Evolutionary conservation across 2,329 filamentous ascomycete species (phyloP).

Genomic region (Fusarium circinatum): DNA sequence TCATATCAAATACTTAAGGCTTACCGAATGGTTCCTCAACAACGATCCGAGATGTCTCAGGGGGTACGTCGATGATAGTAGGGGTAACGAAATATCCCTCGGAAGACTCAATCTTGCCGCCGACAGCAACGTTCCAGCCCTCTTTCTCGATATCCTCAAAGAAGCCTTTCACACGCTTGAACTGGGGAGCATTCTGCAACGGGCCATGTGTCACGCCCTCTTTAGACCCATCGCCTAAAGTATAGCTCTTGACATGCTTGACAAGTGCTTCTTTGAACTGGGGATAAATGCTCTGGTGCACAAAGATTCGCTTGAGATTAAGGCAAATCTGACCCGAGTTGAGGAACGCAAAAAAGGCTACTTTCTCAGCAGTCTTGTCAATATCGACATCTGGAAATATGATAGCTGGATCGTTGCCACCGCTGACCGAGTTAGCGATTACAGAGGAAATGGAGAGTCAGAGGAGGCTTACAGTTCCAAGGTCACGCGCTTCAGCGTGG

Average conservation of each 20-base stretch:
- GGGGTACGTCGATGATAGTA: constrained; percentile 68
- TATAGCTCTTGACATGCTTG: constrained; percentile 51
- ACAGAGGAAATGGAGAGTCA: rapidly evolving
- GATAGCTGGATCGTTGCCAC: constrained; percentile 70
- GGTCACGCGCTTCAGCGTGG: constrained; percentile 69
- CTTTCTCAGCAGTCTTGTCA: constrained; percentile 46
- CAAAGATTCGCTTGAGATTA: constrained; percentile 67
- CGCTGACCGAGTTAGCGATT: constrained; percentile 30
- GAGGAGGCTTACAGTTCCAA: constrained; percentile 59
- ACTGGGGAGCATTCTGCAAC: constrained; percentile 73
- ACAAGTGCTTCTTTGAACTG: constrained; percentile 58
- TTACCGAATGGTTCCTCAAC: constrained; percentile 61
- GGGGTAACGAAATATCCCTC: constrained; percentile 67
- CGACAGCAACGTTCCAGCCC: constrained; percentile 55
- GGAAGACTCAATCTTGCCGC: constrained; percentile 30
- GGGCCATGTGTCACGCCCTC: constrained; percentile 60
- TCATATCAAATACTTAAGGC: background rate
- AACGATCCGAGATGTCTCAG: constrained; percentile 65
- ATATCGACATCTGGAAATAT: constrained; percentile 67
- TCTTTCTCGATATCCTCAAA: constrained; percentile 63
- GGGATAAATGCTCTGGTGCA: constrained; percentile 69
- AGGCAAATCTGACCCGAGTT: constrained; percentile 59
- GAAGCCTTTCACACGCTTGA: constrained; percentile 57
- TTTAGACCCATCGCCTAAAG: constrained; percentile 57
- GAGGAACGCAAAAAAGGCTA: constrained; percentile 57